Percentiles rank a stretch among this genome's conserved stretches.
These are phyloP conservation scores for Boeremia exigua DNA, from an alignment of 2,329 filamentous ascomycete genomes.

Conservation along the genomic window DNA sequence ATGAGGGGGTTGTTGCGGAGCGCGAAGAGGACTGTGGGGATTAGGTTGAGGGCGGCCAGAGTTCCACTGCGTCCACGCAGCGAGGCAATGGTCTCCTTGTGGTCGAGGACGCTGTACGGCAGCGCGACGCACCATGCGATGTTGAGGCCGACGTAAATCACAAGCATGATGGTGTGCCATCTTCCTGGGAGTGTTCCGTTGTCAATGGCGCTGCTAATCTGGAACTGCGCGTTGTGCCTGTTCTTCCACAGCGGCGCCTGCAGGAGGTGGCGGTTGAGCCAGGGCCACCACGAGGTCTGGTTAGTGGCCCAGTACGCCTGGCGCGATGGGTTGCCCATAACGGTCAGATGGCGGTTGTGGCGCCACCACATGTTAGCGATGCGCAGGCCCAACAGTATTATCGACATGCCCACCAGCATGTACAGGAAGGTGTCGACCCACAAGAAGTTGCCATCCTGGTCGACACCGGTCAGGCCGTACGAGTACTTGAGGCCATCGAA, in stretches of 20 bases:
- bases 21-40: conserved; percentile 87
- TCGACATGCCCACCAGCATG: conserved; percentile 40
- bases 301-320: conserved; percentile 56
- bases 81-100: conserved; percentile 72
- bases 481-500: conserved; percentile 46
- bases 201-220: conserved; percentile 70
- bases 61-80: conserved; percentile 85
- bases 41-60: conserved; percentile 86
- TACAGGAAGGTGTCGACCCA: conserved; percentile 55
- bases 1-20: conserved; percentile 95
- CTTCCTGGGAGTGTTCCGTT: conserved; percentile 81
- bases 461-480: conserved; percentile 55
- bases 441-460: conserved; percentile 56
- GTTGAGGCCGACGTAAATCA: conserved; percentile 74
- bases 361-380: conserved; percentile 51
- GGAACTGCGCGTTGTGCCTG: conserved; percentile 77
- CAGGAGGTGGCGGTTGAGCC: conserved; percentile 67
- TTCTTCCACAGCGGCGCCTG: conserved; percentile 76
- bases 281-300: conserved; percentile 58
- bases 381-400: conserved; percentile 50
- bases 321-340: conserved; percentile 50
- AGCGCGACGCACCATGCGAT: conserved; percentile 77
- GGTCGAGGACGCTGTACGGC: conserved; percentile 59
- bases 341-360: conserved; percentile 55
- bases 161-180: conserved; percentile 73